Conservation (phyloP, 768 basidiomycete species). For the Ramaria sp. region DNA sequence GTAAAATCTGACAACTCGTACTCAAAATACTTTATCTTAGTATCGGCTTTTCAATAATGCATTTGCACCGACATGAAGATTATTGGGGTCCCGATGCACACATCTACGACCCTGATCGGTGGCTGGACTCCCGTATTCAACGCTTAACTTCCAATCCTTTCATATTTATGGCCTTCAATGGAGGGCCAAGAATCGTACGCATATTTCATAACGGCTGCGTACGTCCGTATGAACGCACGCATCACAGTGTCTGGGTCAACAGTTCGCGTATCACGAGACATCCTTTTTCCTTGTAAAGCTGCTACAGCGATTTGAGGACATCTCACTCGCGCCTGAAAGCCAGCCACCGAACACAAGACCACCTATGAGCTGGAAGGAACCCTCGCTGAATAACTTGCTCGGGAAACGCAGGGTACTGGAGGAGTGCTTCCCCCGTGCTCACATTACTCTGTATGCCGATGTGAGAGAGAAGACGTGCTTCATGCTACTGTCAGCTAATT, state of each 20-base stretch:
- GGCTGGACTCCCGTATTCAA: conserved; percentile 17
- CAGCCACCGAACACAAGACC: conserved; percentile 13
- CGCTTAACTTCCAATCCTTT: conserved; percentile 15
- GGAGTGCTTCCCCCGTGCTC: too few relatives aligned
- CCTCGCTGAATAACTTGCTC: background rate
- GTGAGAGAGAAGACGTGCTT: too few relatives aligned
- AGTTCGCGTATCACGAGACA: conserved; percentile 21
- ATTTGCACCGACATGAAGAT: conserved; percentile 19
- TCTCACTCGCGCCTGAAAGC: conserved; percentile 12
- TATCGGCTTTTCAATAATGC: conserved; percentile 17
- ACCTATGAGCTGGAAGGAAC: conserved; percentile 10
- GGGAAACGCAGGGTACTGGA: background rate
- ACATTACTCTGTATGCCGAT: too few relatives aligned
- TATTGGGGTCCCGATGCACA: conserved; percentile 28
- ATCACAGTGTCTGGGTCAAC: conserved; percentile 12
- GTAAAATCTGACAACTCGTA: conserved; percentile 1
- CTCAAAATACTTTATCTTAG: background rate
- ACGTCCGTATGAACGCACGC: background rate
- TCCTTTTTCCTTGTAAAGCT: conserved; percentile 16
- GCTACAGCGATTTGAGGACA: conserved; percentile 13
- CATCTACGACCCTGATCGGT: conserved; percentile 24
- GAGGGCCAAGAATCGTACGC: conserved; percentile 10
- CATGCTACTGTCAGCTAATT: too few relatives aligned
- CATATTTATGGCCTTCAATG: conserved; percentile 17
- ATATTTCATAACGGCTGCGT: too few relatives aligned